Evolutionary conservation across 129 eudicot species (phyloP), one percentile per base, ranked within the genome.

Genomic region (Flaveria trinervia): DNA sequence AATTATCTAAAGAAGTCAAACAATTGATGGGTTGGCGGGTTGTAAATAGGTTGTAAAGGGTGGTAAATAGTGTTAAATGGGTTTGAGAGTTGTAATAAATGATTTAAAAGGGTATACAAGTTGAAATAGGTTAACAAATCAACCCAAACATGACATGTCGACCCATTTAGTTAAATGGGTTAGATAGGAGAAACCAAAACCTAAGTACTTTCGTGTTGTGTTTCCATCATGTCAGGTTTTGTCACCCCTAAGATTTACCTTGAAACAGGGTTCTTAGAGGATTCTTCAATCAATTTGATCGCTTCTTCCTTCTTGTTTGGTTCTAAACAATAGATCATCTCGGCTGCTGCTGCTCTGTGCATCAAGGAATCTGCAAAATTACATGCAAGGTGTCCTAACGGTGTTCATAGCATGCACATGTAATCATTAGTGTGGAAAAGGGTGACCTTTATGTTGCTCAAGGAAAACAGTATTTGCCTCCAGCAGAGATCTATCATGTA

Each of bases 331-430:
- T 77, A 77, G 7, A 88, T 73, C 99, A 94, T 84, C 84, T 91
- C 97, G 17, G 96, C 99, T 57, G 70, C 99, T 61, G 97, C 92
- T 68, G 94, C 94, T 80, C 99, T 94, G 82, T 94, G 99, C 89
- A 88, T 84, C 85, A 94, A 86, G 30, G 99, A 94, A 83, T 89
- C 99, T 94, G 89, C 84, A 72, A 68, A 59, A 44, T 73, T 17
- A 60, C 73, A 14, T 71, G 9, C 71, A 54, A 13, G 6, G 62
- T 30, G 75, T 78, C 72, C 64, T 33, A 49, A 18, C 30, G 39
- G 69, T 33, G 54, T 23, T 22, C 36, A 45, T 36, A 9, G n/a
- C 18, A 46, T 57, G 72, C 74, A 71, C 54, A 48, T 9, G 26
- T 50, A 18, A 36, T 41, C 8, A 77, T 41, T 28, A 68, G 72